These are phyloP conservation scores for Stereum hirsutum DNA, from an alignment of 1,284 basidiomycete species.

Conservation along the genomic window DNA sequence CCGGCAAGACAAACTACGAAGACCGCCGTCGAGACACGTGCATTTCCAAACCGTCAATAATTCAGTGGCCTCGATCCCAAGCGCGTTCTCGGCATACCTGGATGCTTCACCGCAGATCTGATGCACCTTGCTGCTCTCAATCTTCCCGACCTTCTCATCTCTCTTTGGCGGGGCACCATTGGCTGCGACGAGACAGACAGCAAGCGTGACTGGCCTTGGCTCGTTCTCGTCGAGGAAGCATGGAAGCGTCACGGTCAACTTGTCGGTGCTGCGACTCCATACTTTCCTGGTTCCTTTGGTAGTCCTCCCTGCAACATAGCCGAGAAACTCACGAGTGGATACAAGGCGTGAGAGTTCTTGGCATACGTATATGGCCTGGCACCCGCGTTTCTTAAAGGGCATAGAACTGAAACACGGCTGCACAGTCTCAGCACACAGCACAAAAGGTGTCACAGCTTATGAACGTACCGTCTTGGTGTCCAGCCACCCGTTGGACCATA, in stretches of 20 bases:
- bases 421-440: too few species aligned
- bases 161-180: constrained; percentile 22
- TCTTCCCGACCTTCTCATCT: constrained; percentile 20
- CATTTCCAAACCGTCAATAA: constrained; percentile 14
- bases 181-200: constrained; percentile 12
- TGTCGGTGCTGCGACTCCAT: constrained; percentile 17
- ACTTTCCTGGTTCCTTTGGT: constrained; percentile 24
- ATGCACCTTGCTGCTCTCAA: constrained; percentile 27
- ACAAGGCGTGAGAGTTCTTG: constrained; percentile 21
- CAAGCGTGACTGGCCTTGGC: constrained; percentile 23
- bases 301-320: constrained; percentile 23
- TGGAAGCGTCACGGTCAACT: constrained; percentile 21
- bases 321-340: constrained; percentile 24
- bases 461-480: too few species aligned
- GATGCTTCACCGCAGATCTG: constrained; percentile 21
- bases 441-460: too few species aligned
- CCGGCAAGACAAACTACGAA: constrained; percentile 6
- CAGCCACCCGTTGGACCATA: too few species aligned
- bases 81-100: constrained; percentile 14
- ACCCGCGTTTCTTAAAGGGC: constrained; percentile 16
- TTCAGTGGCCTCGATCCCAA: constrained; percentile 12
- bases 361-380: constrained; percentile 14
- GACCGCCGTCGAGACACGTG: constrained; percentile 10
- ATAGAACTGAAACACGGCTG: too few species aligned
- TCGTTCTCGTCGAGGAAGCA: constrained; percentile 13